Base-by-base conservation (phyloP, 1,139 yeast species). In the Kodamaea arcana region DNA sequence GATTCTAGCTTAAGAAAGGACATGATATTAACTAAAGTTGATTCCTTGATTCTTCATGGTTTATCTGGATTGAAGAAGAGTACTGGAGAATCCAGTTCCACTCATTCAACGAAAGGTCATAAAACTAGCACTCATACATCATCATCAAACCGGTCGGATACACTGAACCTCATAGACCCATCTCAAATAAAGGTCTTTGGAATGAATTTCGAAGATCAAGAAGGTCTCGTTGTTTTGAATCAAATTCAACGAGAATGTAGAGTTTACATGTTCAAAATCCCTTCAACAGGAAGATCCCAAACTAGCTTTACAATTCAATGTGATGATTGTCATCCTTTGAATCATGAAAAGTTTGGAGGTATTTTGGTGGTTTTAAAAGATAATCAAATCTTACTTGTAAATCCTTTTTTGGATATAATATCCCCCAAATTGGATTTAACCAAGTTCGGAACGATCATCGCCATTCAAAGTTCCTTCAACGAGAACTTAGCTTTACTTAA, bases 11-110 rank as follows among this genome's bases (percentile, higher is more conserved):
- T 76, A 29, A 60, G 75, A 30, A 84, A 83, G 46, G 94, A 86
- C 52, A 70, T 82, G 52, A 78, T 82, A 14, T 60, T 85, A 40
- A 78, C 88, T 0, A 75, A 71, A 45, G 58, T 84, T 5, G 82
- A 79, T 22, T 58, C 73, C 0, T 55, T 75, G 15, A 58, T 60
- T 13, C 46, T 60, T 15, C 53, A 54, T 13, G 56, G 21, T 3
- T n/a, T n/a, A n/a, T n/a, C n/a, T n/a, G n/a, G n/a, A n/a, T n/a
- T n/a, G n/a, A n/a, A n/a, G n/a, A n/a, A n/a, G n/a, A n/a, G n/a
- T n/a, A n/a, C n/a, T n/a, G n/a, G n/a, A n/a, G n/a, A n/a, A n/a
- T n/a, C n/a, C n/a, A n/a, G n/a, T n/a, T n/a, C n/a, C n/a, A n/a
- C n/a, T n/a, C n/a, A n/a, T n/a, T n/a, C n/a, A n/a, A n/a, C n/a